Base-by-base conservation (phyloP, 2,329 filamentous ascomycete species). In the Dothideomycetidae sp. region DNA sequence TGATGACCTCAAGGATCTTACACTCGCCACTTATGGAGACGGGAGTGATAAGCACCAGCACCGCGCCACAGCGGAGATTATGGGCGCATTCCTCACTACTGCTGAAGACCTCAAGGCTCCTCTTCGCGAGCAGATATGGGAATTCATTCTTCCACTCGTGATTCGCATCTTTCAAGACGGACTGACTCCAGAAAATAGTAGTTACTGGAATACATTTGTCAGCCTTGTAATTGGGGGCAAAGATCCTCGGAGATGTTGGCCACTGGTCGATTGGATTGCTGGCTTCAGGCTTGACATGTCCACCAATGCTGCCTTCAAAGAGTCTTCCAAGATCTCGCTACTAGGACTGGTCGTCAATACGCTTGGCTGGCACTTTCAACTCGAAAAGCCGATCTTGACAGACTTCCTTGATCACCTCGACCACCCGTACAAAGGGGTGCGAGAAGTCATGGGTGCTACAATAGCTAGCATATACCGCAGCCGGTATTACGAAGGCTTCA, bases 1-100 rank as follows among this genome's bases (percentile, higher is more conserved):
- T 49, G 76, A 88, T 4, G 90, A 98, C 39, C 77, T 98, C 55
- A 80, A 88, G 53, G 78, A 86, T 48, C 67, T 94, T 42, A 74
- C 81, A 4, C 65, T 71, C 41, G 72, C 74, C 2, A 75, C 92
- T 1, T 96, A 84, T 51, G 88, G 78, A 10, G 88, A 98, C 56
- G 90, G 92, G 7, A 90, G 78, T 50, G 90, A 98, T 55, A 94
- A 94, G 59, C 90, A 98, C 56, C 88, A 98, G 55, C 90, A 98
- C 56, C 81, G 90, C 36, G 90, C 90, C 11, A 93, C 90, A 2
- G 75, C 90, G 0, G 90, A 98, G 59, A 94, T 98, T 39, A 64
- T 98, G 34, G 85, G 82, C 10, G 86, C 83, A 3, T 60, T 98
- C 50, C 67, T 98, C 16, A 75, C 77, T 11, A 83, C 82, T 23